Percentiles rank a stretch among this genome's conserved stretches.
Evolutionary conservation across 306 rosid species (phyloP).

Genomic region (Malus domestica): DNA sequence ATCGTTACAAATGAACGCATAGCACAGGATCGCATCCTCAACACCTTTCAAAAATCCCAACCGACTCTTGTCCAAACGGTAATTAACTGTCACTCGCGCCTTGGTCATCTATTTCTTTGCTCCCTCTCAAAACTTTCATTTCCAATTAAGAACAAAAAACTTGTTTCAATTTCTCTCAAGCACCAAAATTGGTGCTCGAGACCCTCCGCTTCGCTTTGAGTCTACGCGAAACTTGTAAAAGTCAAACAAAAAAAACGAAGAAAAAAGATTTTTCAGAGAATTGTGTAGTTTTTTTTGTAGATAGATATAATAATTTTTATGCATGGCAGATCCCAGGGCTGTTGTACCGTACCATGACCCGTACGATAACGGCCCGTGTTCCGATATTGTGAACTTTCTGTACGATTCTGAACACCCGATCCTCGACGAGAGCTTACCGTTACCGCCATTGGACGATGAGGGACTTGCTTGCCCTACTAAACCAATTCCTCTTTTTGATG

Average conservation of each 20-base stretch:
- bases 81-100: constrained; percentile 35
- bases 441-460: neutral
- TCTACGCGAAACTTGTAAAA: constrained; percentile 13
- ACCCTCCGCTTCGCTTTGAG: neutral
- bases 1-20: neutral
- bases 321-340: constrained; percentile 33
- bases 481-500: neutral
- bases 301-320: neutral
- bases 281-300: neutral
- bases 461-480: neutral
- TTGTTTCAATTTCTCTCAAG: neutral
- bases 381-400: constrained; percentile 1
- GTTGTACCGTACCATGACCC: constrained; percentile 17
- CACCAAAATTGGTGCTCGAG: constrained; percentile 10
- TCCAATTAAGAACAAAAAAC: neutral
- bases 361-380: neutral
- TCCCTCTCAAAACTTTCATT: neutral
- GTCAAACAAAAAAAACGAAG: neutral
- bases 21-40: neutral
- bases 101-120: neutral
- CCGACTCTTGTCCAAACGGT: constrained; percentile 29
- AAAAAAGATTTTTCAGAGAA: neutral
- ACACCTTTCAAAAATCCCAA: constrained; percentile 3
- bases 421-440: constrained; percentile 5
- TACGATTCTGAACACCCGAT: constrained; percentile 13